phyloP scores from a whole-genome alignment of 331 rosid genomes.

The Rhamnella rubrinervis region DNA sequence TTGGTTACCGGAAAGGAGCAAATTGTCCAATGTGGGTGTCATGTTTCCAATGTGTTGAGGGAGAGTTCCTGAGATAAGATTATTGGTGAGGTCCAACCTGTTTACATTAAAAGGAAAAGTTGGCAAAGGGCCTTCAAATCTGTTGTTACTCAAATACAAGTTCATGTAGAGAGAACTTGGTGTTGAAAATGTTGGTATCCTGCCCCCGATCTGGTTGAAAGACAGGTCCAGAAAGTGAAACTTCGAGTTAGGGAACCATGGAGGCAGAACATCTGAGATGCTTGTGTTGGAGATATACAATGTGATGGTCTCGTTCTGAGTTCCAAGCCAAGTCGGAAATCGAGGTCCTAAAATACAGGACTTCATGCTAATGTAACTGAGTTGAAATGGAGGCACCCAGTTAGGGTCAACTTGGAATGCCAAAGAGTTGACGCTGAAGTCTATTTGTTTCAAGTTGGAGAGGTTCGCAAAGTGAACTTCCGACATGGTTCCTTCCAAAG shows the following conservation, averaged over 20 bases:
- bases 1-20: constrained; percentile 30
- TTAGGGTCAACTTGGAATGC: background rate
- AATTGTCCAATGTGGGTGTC: constrained; percentile 23
- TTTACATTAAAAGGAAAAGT: constrained; percentile 16
- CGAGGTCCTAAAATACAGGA: constrained; percentile 15
- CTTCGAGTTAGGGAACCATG: constrained; percentile 8
- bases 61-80: constrained; percentile 26
- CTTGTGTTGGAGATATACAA: constrained; percentile 16
- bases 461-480: constrained; percentile 22
- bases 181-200: constrained; percentile 3
- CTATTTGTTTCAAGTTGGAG: constrained; percentile 11
- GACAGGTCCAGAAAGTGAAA: constrained; percentile 17
- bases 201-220: constrained; percentile 10
- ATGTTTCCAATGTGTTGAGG: constrained; percentile 19
- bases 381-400: constrained; percentile 24
- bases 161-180: constrained; percentile 18
- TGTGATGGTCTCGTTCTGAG: constrained; percentile 6
- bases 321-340: constrained; percentile 19
- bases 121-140: constrained; percentile 21
- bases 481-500: constrained; percentile 18
- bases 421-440: constrained; percentile 11
- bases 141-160: constrained; percentile 19
- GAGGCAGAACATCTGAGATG: constrained; percentile 10
- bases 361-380: constrained; percentile 3
- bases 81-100: constrained; percentile 28